Evolutionary conservation across 1,139 yeast species (phyloP), one percentile per base, ranked within the genome.

Genomic region (Sugiyamaella sp.): DNA sequence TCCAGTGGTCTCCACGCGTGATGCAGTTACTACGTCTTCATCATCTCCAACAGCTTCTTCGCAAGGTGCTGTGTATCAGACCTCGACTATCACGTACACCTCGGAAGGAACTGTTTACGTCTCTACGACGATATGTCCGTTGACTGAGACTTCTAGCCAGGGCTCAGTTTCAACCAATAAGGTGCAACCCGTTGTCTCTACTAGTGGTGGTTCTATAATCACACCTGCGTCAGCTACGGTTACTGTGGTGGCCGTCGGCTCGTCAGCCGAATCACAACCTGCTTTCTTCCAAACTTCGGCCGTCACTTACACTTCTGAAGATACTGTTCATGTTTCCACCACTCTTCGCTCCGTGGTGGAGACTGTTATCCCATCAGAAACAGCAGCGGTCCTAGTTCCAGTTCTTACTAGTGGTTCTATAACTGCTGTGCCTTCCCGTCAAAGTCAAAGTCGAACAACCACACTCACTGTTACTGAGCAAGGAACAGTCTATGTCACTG

Each of bases 101-200:
- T 24, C 10, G 29, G 29, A 5, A 6, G 10, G 29, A 6, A 24
- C 29, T 24, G 10, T 24, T 24, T 35, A 27, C n/a, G 41, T 35
- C 5, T 25, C 45, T 10, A 35, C 50, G 16, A 42, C 24, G 14
- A 37, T 38, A 6, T 43, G 43, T 17, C 27, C 44, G n/a, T 14
- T 37, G 29, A 22, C 43, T 42, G 48, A 41, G 27, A 25, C 45
- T 25, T 14, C 33, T n/a, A n/a, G n/a, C n/a, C n/a, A n/a, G n/a
- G n/a, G n/a, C n/a, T n/a, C n/a, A n/a, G n/a, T n/a, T n/a, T n/a
- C n/a, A n/a, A n/a, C n/a, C n/a, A n/a, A n/a, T n/a, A n/a, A n/a
- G n/a, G n/a, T n/a, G n/a, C n/a, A n/a, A n/a, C n/a, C n/a, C n/a
- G n/a, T n/a, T 20, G 24, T 21, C 25, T 29, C 41, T 33, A 8